Evolutionary conservation across 225 moss, liverwort and hornwort genomes (phyloP).

Genomic region (Asterella californica): DNA sequence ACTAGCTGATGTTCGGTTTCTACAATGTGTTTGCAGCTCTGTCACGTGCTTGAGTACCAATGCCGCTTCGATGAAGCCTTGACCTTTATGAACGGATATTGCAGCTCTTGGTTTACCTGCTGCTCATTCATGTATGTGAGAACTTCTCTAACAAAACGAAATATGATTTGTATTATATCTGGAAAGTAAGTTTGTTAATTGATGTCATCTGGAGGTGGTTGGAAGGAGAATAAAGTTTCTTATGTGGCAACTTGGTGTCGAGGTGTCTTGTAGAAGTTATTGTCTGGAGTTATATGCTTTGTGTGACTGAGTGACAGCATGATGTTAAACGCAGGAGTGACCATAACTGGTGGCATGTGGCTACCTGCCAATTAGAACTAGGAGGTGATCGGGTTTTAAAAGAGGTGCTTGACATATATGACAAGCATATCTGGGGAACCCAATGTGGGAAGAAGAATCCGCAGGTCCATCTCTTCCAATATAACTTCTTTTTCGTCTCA

Average conservation of each 20-base stretch:
- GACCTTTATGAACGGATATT: conserved; percentile 48
- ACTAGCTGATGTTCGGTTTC: not conserved
- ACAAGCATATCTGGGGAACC: conserved; percentile 53
- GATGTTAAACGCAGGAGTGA: conserved; percentile 43
- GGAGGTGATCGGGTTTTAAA: conserved; percentile 45
- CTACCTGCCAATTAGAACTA: conserved; percentile 62
- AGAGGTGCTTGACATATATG: conserved; percentile 55
- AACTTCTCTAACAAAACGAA: not conserved
- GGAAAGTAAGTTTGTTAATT: not conserved
- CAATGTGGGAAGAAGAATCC: conserved; percentile 31
- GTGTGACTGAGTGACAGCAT: not conserved
- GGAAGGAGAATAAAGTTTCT: too few relatives aligned
- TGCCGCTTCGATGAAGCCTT: conserved; percentile 69
- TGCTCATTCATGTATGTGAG: conserved; percentile 66
- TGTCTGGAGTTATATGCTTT: not conserved
- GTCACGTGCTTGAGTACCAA: conserved; percentile 66
- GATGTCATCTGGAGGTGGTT: too few relatives aligned
- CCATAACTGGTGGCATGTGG: conserved; percentile 86
- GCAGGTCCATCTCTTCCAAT: conserved; percentile 41
- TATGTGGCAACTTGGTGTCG: too few relatives aligned
- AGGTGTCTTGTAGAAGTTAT: not conserved
- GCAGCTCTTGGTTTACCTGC: conserved; percentile 55
- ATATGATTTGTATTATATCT: not conserved
- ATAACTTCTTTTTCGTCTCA: not conserved
- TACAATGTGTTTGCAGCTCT: conserved; percentile 44